A percentile compares a stretch with the other conserved stretches of the same genome.
Conservation (phyloP, 73 alveolate genomes). For the Symbiodinium natans region DNA sequence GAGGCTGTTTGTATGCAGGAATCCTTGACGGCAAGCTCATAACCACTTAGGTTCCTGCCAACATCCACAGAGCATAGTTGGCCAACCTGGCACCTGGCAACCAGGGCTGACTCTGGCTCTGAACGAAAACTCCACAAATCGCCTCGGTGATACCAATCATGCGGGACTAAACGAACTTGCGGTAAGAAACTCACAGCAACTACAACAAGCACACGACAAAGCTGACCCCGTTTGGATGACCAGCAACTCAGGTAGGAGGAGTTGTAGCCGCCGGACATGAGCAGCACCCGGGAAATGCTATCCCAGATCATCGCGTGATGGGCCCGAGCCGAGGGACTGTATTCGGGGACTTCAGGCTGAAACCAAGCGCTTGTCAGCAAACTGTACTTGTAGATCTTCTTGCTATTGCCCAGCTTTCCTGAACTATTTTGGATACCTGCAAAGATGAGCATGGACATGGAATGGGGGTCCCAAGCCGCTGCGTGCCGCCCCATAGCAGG, state of each 20-base stretch:
- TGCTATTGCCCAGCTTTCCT: not conserved
- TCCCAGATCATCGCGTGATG: constrained; percentile 1
- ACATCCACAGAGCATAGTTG: not conserved
- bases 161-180: too few species aligned
- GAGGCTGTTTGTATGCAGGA: too few species aligned
- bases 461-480: constrained; percentile 3
- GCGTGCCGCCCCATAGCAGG: not conserved
- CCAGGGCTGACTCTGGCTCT: not conserved
- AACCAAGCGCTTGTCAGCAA: not conserved
- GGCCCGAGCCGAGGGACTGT: not conserved
- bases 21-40: too few species aligned
- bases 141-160: too few species aligned
- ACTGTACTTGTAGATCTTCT: not conserved
- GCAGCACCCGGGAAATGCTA: not conserved
- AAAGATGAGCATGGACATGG: constrained; percentile 26
- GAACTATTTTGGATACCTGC: not conserved
- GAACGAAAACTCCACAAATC: not conserved
- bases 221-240: too few species aligned
- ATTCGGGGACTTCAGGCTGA: not conserved
- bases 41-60: too few species aligned
- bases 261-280: not conserved
- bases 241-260: not conserved
- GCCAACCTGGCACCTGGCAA: not conserved
- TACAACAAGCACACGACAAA: not conserved
- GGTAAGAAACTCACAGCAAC: too few species aligned